Base-by-base conservation (phyloP, 179 eudicot species). In the Beta lomatogona region DNA sequence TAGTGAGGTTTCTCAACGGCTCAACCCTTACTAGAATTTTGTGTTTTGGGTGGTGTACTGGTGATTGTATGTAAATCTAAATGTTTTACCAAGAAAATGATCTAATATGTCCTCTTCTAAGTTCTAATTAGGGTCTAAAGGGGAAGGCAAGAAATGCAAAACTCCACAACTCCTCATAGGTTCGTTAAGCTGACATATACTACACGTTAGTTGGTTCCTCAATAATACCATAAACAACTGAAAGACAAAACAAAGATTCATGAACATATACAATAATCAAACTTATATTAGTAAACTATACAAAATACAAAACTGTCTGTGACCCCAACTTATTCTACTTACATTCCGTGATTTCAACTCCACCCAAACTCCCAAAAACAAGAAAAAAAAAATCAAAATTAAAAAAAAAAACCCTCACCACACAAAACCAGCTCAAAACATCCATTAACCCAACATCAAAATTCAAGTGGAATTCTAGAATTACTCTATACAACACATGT, bases 231-330 rank as follows among this genome's bases (percentile, higher is more conserved):
- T 65, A 11, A 13, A 66, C 71, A 66, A 66, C 7, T 31, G 41
- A 67, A 67, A 67, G 71, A 31, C 71, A 67, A 67, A 67, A 31
- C 48, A 67, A 10, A 67, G 71, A 67, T 67, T 67, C 71, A 67
- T 28, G n/a, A 28, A 67, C 25, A 67, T 36, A 67, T 22, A 61
- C 28, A n/a, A 8, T 7, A 6, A 21, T 58, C 19, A 5, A 58
- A n/a, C 14, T n/a, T n/a, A n/a, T n/a, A 2, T 6, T n/a, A n/a
- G 21, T 18, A 59, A n/a, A 6, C 7, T 61, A 21, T 61, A 60
- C 19, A 13, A 67, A 5, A 67, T 36, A 67, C 71, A 36, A 31
- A 67, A 67, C 18, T 67, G 45, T 67, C 6, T 9, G 9, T 48
- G 9, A 36, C 41, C 9, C 36, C 71, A 67, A 1, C 71, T 67